phyloP scores from a whole-genome alignment of 2,329 filamentous ascomycete species.

The Fusarium algeriense region DNA sequence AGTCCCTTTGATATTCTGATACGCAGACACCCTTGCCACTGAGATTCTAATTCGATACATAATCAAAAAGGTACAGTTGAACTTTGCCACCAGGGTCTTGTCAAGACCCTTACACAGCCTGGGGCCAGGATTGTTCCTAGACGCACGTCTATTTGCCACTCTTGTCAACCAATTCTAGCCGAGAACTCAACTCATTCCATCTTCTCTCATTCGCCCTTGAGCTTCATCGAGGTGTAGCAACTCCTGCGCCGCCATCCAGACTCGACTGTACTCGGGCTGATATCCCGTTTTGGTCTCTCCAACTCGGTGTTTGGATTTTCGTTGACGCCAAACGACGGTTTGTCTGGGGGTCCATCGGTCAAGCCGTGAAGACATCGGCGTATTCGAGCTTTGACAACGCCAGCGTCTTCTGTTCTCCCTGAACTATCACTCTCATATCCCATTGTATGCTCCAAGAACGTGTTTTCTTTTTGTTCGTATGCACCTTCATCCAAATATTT shows the following conservation, averaged over 20 bases:
- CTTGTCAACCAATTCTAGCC: background rate
- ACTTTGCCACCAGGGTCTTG: conserved; percentile 16
- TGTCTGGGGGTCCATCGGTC: conserved; percentile 28
- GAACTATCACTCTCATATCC: conserved; percentile 40
- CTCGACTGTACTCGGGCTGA: conserved; percentile 43
- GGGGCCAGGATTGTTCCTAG: background rate
- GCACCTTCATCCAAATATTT: background rate
- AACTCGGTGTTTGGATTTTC: background rate
- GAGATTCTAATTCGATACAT: conserved; percentile 16
- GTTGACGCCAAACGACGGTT: background rate
- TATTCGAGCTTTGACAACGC: conserved; percentile 45
- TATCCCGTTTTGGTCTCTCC: conserved; percentile 14
- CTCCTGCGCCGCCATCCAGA: conserved; percentile 52
- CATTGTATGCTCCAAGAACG: background rate
- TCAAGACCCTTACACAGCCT: conserved; percentile 1
- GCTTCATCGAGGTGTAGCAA: conserved; percentile 45
- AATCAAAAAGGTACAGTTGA: conserved; percentile 10
- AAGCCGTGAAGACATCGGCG: conserved; percentile 44
- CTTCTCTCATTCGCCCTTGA: conserved; percentile 4
- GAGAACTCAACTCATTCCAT: background rate
- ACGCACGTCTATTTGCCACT: conserved; percentile 6
- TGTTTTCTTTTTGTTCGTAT: background rate
- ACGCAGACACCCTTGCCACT: conserved; percentile 24
- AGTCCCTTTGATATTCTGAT: conserved; percentile 18
- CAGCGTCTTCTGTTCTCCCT: conserved; percentile 44